Evolutionary conservation across 495 filamentous ascomycete genomes (phyloP).

Genomic region (Cenococcum geophilum): DNA sequence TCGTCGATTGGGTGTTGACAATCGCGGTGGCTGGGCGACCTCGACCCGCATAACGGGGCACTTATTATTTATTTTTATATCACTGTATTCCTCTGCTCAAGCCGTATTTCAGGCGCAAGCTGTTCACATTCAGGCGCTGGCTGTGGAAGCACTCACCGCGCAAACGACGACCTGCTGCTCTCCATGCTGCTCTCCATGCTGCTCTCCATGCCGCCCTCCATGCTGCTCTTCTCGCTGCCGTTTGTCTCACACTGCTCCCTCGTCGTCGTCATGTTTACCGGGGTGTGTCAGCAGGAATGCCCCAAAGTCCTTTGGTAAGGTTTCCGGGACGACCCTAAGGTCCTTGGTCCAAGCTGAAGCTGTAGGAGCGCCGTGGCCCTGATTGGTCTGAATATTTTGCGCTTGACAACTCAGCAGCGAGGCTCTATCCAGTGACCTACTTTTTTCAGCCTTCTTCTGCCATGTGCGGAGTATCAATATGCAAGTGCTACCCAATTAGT

Average conservation of each 20-base stretch:
- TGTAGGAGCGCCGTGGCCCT: neutral
- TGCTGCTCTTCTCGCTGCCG: neutral
- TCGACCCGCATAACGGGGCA: neutral
- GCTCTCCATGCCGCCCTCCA: no score
- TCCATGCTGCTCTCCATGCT: neutral
- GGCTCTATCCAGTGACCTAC: neutral
- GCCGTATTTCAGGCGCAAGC: neutral
- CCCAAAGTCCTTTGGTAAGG: neutral
- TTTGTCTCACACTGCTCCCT: no score
- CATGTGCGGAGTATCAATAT: neutral
- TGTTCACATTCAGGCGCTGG: neutral
- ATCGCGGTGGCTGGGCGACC: neutral
- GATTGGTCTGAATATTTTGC: neutral
- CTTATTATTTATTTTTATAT: neutral
- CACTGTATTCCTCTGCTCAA: neutral
- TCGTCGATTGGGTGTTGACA: neutral
- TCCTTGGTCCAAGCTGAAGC: neutral
- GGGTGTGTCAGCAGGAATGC: neutral
- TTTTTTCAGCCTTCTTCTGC: neutral
- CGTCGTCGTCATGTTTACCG: neutral
- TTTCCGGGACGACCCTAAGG: slow-evolving; percentile 6
- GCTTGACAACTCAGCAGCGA: slow-evolving; percentile 1
- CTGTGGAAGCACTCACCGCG: neutral
- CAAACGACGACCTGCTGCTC: neutral
- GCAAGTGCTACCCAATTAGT: neutral